Conservation (phyloP, 176 grass and related monocot species). For the Tillandsia leiboldiana region DNA sequence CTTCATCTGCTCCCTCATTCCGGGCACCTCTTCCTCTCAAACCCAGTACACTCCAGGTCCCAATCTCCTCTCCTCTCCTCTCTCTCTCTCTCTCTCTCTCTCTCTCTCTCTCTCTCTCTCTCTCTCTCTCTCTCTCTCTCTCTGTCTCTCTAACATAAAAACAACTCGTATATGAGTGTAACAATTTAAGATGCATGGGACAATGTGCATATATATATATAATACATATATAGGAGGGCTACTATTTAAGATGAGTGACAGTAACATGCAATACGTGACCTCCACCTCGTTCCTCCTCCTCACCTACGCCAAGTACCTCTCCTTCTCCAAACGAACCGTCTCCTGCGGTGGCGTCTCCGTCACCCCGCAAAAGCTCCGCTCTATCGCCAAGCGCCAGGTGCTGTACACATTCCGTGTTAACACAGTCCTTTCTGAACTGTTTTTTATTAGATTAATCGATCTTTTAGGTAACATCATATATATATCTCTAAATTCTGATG, state of each 20-base stretch:
- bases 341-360: slow-evolving; percentile 44
- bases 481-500: background rate
- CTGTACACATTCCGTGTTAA: background rate
- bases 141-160: background rate
- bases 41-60: slow-evolving; percentile 49
- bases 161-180: background rate
- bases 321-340: slow-evolving; percentile 50
- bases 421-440: background rate
- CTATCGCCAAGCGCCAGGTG: slow-evolving; percentile 60
- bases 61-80: background rate
- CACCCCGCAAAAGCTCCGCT: slow-evolving; percentile 62
- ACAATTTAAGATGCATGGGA: background rate
- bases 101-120: background rate
- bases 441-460: too few relatives aligned
- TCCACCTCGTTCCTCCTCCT: slow-evolving; percentile 84
- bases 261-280: slow-evolving; percentile 96
- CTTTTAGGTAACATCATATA: background rate
- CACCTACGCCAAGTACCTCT: slow-evolving; percentile 93
- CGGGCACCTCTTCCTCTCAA: slow-evolving; percentile 44
- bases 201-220: background rate
- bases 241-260: slow-evolving; percentile 73
- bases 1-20: slow-evolving; percentile 88
- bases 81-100: background rate
- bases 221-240: slow-evolving; percentile 34
- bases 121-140: too few relatives aligned